phyloP scores from a whole-genome alignment of 768 basidiomycete genomes.

The Mycena vulgaris region DNA sequence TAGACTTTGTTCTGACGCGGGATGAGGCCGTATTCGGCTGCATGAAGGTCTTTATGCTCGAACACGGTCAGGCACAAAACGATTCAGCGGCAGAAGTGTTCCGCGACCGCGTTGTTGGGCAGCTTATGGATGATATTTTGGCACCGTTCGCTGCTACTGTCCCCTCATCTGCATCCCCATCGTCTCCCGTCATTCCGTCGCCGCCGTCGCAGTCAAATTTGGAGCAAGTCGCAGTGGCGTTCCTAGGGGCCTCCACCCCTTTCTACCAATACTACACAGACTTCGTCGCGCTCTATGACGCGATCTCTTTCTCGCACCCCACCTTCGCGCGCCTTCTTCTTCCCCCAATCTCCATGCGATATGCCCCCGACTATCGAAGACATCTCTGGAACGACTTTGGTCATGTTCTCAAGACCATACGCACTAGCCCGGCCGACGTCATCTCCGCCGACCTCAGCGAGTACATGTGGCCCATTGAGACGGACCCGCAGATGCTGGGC shows the following conservation, averaged over 20 bases:
- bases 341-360: constrained; percentile 82
- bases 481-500: constrained; percentile 70
- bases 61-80: constrained; percentile 79
- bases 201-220: constrained; percentile 50
- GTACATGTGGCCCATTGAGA: constrained; percentile 83
- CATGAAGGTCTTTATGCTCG: constrained; percentile 97
- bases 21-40: constrained; percentile 80
- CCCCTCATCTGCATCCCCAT: constrained; percentile 35
- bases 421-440: constrained; percentile 65
- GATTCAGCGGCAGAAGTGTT: constrained; percentile 80
- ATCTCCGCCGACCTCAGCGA: constrained; percentile 68
- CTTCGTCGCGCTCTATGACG: constrained; percentile 90
- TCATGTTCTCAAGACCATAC: constrained; percentile 75
- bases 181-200: constrained; percentile 36
- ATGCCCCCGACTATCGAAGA: constrained; percentile 87
- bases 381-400: constrained; percentile 87
- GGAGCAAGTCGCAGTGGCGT: constrained; percentile 68
- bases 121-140: constrained; percentile 73
- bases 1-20: constrained; percentile 59
- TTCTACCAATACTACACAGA: constrained; percentile 97
- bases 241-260: constrained; percentile 78
- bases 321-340: constrained; percentile 84
- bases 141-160: constrained; percentile 63
- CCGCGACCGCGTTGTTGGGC: constrained; percentile 76
- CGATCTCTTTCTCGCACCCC: constrained; percentile 88